Evolutionary conservation across 2,329 filamentous ascomycete genomes (phyloP).

Genomic region (Sclerotinia spermophila): DNA sequence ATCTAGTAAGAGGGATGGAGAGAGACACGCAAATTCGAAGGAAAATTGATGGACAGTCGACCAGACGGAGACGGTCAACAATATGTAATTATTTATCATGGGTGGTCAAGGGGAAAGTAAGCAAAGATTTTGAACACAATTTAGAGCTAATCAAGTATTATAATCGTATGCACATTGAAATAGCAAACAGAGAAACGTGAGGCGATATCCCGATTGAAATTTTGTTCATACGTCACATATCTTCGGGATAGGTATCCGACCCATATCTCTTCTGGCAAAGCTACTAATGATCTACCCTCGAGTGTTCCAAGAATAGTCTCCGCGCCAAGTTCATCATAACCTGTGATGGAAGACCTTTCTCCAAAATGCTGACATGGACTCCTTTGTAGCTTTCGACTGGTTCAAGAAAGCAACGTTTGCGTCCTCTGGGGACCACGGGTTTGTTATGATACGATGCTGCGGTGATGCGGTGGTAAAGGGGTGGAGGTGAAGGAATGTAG

Average conservation of each 20-base stretch:
- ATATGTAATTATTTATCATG: background rate
- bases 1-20: constrained; percentile 30
- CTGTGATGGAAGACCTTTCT: background rate
- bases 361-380: background rate
- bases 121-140: background rate
- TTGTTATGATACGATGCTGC: too few relatives aligned
- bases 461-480: too few relatives aligned
- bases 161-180: background rate
- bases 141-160: background rate
- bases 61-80: too few relatives aligned
- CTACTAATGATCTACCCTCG: background rate
- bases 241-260: background rate
- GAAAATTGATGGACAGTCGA: background rate
- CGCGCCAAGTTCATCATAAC: background rate
- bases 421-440: too few relatives aligned
- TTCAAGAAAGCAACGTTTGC: too few relatives aligned
- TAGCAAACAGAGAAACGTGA: background rate
- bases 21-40: constrained; percentile 23
- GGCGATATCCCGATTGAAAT: too few relatives aligned
- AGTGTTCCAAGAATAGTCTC: background rate
- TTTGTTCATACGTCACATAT: background rate
- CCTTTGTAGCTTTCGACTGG: background rate
- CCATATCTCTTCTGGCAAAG: background rate
- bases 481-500: too few relatives aligned
- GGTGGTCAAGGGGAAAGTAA: background rate